These are phyloP conservation scores for Tetrahymena thermophila DNA, from an alignment of 73 alveolate genomes.

Conservation along the genomic window DNA sequence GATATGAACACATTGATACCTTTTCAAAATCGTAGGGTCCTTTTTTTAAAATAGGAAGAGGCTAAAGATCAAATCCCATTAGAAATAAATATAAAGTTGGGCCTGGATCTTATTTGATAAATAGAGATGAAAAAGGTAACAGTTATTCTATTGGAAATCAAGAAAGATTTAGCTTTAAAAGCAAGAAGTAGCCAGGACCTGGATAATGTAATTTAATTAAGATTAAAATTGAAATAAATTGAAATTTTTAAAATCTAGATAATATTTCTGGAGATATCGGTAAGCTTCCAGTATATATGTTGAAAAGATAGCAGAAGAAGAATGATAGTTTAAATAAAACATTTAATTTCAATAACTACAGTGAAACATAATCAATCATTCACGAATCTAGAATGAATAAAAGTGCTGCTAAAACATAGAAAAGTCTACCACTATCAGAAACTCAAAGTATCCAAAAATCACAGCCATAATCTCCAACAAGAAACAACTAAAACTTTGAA, in stretches of 20 bases:
- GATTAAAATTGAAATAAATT: background rate
- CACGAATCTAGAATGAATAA: background rate
- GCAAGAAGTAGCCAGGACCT: background rate
- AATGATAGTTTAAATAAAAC: background rate
- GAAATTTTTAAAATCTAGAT: background rate
- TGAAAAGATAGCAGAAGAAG: background rate
- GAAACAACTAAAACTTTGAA: background rate
- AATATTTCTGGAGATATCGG: background rate
- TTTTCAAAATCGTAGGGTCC: background rate
- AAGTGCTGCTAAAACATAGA: background rate
- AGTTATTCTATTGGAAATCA: background rate
- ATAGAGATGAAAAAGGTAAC: background rate
- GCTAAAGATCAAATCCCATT: background rate
- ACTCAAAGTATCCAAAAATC: background rate
- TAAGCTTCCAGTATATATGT: background rate
- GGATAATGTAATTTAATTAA: background rate
- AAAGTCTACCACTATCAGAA: background rate
- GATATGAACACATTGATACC: background rate
- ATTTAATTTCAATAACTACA: background rate
- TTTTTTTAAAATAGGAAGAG: background rate
- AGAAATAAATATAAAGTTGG: background rate
- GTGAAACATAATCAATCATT: background rate
- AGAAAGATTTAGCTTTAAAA: background rate
- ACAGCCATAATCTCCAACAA: background rate
- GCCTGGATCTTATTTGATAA: background rate